Conservation (phyloP, 305 asterid genomes). For the Fraxinus velutina region DNA sequence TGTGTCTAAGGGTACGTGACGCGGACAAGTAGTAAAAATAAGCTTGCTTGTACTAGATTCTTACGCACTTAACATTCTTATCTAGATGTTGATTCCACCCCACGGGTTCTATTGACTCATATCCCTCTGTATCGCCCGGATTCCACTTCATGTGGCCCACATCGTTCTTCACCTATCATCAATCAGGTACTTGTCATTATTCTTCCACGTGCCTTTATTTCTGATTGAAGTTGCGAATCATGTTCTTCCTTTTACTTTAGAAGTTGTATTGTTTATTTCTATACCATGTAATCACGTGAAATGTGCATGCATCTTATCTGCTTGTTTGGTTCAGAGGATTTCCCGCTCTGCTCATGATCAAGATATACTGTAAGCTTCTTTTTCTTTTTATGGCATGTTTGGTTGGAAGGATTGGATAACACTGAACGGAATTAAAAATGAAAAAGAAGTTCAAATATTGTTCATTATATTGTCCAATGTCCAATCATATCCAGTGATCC, state of each 20-base stretch:
- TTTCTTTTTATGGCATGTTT: conserved; percentile 6
- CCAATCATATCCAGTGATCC: not conserved
- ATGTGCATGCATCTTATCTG: conserved; percentile 16
- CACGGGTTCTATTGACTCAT: conserved; percentile 85
- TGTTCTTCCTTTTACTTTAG: not conserved
- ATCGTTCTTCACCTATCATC: conserved; percentile 69
- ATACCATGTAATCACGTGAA: conserved; percentile 10
- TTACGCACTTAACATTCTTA: conserved; percentile 21
- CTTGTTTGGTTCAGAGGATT: conserved; percentile 55
- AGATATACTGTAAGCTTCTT: conserved; percentile 60
- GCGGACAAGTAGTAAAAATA: conserved; percentile 17
- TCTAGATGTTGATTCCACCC: conserved; percentile 46
- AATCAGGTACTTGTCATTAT: conserved; percentile 59
- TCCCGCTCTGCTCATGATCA: conserved; percentile 45
- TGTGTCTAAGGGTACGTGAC: conserved; percentile 51
- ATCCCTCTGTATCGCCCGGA: conserved; percentile 83
- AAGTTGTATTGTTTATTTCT: not conserved
- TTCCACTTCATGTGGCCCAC: conserved; percentile 76
- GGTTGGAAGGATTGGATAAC: not conserved
- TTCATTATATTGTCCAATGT: not conserved
- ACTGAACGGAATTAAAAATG: not conserved
- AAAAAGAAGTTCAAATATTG: not conserved
- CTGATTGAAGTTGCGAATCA: not conserved
- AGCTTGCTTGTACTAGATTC: conserved; percentile 15
- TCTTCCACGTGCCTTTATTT: not conserved